Base-by-base conservation (phyloP, 2,329 filamentous ascomycete genomes). In the Juglanconis juglandina region DNA sequence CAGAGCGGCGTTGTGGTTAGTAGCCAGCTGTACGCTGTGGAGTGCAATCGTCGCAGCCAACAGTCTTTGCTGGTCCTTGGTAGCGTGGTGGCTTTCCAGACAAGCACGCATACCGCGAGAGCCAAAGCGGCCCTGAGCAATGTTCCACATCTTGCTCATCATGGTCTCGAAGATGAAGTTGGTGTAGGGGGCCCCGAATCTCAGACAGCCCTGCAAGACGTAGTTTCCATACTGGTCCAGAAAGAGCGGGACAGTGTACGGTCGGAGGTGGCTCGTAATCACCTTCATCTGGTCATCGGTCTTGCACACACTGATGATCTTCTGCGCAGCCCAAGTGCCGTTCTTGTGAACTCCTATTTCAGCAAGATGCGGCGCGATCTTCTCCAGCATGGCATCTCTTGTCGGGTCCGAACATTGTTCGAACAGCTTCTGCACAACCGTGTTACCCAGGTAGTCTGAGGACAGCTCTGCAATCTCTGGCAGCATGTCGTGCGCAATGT, bases 341-440 rank as follows among this genome's bases (percentile, higher is more conserved):
- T 99, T 99, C 84, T 99, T 99, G 83, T 99, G 95, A 7, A 97
- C 88, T 68, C 95, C 95, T 75, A 98, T 97, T 76, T 98, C 93
- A 33, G 94, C 92, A 72, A 98, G 84, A 71, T 97, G 93, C 60
- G 94, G 93, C 3, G 90, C 87, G 68, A 99, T 96, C 70, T 93
- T 87, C 13, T 80, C 76, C 60, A 99, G 80, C 95, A 99, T 98
- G 59, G 90, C 88, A 73, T 97, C 92, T 68, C 96, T 93, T 47
- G 94, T 86, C 47, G 87, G 81, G 72, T 98, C 94, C 0, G 92
- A 95, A 78, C 95, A 98, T 76, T 91, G 92, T 74, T 99, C 94
- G 71, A 99, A 99, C 50, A 99, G 81, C 77, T 99, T 99, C 77
- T 99, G 95, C 17, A 99, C 94, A n/a, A 99, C 95, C 0, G 95